Base-by-base conservation (phyloP, 371 early-diverging fungal species). In the Batkoa obscura region DNA sequence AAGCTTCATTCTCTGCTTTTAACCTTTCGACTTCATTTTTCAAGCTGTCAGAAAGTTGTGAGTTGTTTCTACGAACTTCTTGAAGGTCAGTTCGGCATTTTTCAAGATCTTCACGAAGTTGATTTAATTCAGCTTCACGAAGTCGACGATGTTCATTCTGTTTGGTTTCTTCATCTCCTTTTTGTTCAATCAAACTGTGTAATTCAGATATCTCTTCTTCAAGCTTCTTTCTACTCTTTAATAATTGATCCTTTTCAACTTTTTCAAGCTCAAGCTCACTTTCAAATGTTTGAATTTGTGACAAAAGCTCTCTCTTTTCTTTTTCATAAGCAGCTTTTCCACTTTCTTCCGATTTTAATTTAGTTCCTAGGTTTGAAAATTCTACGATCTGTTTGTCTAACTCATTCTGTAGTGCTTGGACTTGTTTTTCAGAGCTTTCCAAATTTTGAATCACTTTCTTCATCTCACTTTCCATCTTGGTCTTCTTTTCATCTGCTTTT, bases 121-220 rank as follows among this genome's bases (percentile, higher is more conserved):
- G 71, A 1, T 65, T 56, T 50, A 87, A 65, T 66, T 88, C 90
- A 13, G 68, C 62, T 63, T 88, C 88, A n/a, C 86, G 78, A 59
- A 81, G 63, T n/a, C 75, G 68, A 2, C 80, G 74, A 33, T 81
- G 63, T 62, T 86, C 87, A 0, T 63, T 64, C 57, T 81, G 78
- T 60, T 78, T 80, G 57, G 73, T 74, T 62, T 79, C 83, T 56
- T 83, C 81, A 17, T 76, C 83, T 39, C 76, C 82, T 67, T 83
- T 84, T 50, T 79, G 79, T 60, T 84, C 84, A 17, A 86, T 66
- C 15, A 80, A 59, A 33, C 65, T 68, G 8, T 71, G 72, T 23
- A 82, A 59, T 56, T 75, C 72, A 32, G 62, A 69, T 8, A 87
- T 62, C 50, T 86, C 85, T 33, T 65, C 64, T 62, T 80, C 83